Percentiles rank a stretch among this genome's conserved stretches.
Conservation (phyloP, 306 rosid species). For the Dryas alaskensis region DNA sequence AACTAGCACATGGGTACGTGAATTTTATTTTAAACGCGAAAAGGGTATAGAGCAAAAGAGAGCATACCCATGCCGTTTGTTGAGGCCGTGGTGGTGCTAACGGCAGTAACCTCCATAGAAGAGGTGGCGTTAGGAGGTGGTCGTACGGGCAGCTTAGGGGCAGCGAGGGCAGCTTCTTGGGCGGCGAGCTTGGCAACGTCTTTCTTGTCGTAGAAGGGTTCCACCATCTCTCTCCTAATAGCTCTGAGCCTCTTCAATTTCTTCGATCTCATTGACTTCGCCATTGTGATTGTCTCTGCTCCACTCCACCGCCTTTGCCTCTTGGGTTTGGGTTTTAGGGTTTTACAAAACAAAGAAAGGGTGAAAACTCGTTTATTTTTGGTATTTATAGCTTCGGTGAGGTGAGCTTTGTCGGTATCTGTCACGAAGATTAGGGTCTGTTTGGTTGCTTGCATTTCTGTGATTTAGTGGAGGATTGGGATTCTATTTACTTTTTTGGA, state of each 20-base stretch:
- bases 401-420: neutral
- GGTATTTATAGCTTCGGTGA: neutral
- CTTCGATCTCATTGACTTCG: constrained; percentile 89
- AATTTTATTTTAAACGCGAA: neutral
- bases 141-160: constrained; percentile 73
- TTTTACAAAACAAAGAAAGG: neutral
- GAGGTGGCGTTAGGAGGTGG: constrained; percentile 23
- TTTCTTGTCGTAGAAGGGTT: constrained; percentile 78
- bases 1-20: neutral
- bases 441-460: neutral
- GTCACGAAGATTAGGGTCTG: neutral
- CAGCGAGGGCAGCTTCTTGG: constrained; percentile 87
- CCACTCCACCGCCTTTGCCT: constrained; percentile 6
- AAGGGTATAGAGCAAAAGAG: neutral
- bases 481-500: neutral
- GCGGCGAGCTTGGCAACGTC: constrained; percentile 87
- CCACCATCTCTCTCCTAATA: constrained; percentile 78
- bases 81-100: constrained; percentile 23
- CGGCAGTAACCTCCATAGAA: constrained; percentile 51
- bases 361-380: fast-evolving
- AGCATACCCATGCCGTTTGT: constrained; percentile 41
- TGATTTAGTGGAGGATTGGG: neutral
- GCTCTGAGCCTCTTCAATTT: constrained; percentile 87
- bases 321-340: constrained; percentile 22
- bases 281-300: constrained; percentile 42